These are phyloP conservation scores for Adiantum capillusveneris DNA, from an alignment of 75 land plant genomes.

Conservation along the genomic window DNA sequence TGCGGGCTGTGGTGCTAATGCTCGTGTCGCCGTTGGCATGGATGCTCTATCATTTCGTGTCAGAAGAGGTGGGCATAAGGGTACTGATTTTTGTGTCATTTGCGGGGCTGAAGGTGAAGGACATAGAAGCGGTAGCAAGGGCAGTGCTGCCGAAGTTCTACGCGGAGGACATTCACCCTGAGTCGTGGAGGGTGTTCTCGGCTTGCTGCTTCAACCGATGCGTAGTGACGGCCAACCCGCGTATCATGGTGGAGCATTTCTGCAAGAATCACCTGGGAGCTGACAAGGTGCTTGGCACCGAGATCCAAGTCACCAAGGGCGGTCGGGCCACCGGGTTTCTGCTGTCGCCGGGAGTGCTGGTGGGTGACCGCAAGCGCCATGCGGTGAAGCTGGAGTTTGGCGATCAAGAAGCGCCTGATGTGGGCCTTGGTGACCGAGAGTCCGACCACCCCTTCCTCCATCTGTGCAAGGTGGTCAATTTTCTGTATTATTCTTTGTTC, in stretches of 20 bases:
- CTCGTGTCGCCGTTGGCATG: slow-evolving; percentile 49
- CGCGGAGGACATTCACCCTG: slow-evolving; percentile 50
- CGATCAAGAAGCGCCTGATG: slow-evolving; percentile 21
- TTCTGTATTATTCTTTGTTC: neutral
- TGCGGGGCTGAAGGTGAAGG: slow-evolving; percentile 40
- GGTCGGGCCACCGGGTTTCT: slow-evolving; percentile 53
- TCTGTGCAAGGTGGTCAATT: slow-evolving; percentile 30
- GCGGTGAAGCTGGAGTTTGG: slow-evolving; percentile 19
- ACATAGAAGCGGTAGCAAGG: slow-evolving; percentile 58
- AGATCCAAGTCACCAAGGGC: slow-evolving; percentile 26
- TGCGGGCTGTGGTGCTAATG: slow-evolving; percentile 44
- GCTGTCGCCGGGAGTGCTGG: slow-evolving; percentile 60
- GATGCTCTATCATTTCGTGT: slow-evolving; percentile 45
- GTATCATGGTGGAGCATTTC: slow-evolving; percentile 79
- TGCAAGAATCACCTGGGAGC: slow-evolving; percentile 52
- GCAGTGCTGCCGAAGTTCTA: slow-evolving; percentile 79
- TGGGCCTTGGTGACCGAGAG: slow-evolving; percentile 26
- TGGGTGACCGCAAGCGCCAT: slow-evolving; percentile 48
- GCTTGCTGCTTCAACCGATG: slow-evolving; percentile 48
- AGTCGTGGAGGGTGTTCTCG: slow-evolving; percentile 51
- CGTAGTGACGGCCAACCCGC: slow-evolving; percentile 72
- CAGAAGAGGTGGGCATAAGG: slow-evolving; percentile 53
- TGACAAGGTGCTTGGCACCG: slow-evolving; percentile 58
- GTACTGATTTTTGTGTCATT: slow-evolving; percentile 53
- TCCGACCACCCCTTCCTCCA: slow-evolving; percentile 24